These are phyloP conservation scores for Chenopodium berlandieri DNA, from an alignment of 148 eudicot genomes.

Conservation along the genomic window DNA sequence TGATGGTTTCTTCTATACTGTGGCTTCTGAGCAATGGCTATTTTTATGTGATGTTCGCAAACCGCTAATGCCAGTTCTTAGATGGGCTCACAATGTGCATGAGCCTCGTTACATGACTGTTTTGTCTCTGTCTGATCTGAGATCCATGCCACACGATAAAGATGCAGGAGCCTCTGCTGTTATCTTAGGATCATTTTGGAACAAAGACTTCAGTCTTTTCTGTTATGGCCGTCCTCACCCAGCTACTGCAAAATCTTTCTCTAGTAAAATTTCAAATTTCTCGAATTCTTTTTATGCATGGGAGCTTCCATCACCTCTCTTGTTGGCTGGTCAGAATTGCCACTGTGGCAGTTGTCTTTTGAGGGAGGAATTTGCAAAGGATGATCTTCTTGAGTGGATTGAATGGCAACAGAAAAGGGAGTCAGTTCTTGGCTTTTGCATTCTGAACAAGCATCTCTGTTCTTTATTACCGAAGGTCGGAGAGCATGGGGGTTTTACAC, in stretches of 20 bases:
- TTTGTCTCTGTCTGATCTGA: constrained; percentile 48
- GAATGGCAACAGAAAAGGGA: constrained; percentile 82
- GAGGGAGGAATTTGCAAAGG: constrained; percentile 51
- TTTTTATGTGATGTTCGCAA: constrained; percentile 70
- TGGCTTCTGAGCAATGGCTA: constrained; percentile 54
- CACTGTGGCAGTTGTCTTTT: constrained; percentile 67
- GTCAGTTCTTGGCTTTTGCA: constrained; percentile 65
- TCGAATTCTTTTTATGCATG: constrained; percentile 58
- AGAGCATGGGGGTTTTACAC: constrained; percentile 60
- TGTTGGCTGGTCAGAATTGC: constrained; percentile 51
- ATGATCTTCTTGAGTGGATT: constrained; percentile 65
- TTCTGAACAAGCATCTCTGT: constrained; percentile 49
- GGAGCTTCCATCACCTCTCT: constrained; percentile 70
- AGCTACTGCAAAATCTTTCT: constrained; percentile 18
- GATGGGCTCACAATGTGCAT: constrained; percentile 63
- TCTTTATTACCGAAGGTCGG: constrained; percentile 35
- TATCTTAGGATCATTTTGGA: constrained; percentile 82
- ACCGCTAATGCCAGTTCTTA: constrained; percentile 56
- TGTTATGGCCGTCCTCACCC: constrained; percentile 54
- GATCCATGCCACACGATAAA: constrained; percentile 44
- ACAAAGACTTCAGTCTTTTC: constrained; percentile 59
- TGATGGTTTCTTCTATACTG: constrained; percentile 47
- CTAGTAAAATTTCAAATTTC: constrained; percentile 34
- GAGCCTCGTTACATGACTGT: constrained; percentile 51
- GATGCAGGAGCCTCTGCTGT: constrained; percentile 52